phyloP scores from a whole-genome alignment of 2,329 filamentous ascomycete species.

The Aspergillus sp. region DNA sequence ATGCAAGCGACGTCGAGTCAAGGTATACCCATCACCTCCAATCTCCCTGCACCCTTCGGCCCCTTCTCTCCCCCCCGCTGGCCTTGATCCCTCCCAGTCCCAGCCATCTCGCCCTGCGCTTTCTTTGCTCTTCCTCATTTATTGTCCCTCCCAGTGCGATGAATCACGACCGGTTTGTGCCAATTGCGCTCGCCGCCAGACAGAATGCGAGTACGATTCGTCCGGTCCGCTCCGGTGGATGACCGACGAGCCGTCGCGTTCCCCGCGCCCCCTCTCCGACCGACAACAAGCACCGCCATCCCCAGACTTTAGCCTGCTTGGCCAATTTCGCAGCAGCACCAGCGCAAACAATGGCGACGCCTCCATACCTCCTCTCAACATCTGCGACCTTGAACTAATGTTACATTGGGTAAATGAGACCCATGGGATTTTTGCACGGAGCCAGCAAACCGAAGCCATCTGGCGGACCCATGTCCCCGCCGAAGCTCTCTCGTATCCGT shows the following conservation, averaged over 20 bases:
- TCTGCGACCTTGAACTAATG: constrained; percentile 47
- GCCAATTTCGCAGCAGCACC: constrained; percentile 18
- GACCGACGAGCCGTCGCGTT: constrained; percentile 25
- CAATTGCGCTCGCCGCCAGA: constrained; percentile 33
- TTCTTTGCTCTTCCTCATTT: constrained; percentile 1
- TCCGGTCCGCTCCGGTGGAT: constrained; percentile 32
- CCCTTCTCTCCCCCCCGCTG: background rate
- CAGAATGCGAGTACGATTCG: constrained; percentile 34
- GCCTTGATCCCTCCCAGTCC: background rate
- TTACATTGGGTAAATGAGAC: constrained; percentile 40
- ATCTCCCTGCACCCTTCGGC: background rate
- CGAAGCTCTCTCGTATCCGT: constrained; percentile 34
- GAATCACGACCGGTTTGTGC: constrained; percentile 32
- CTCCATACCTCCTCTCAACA: constrained; percentile 35
- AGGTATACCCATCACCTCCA: constrained; percentile 9
- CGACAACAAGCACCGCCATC: constrained; percentile 18
- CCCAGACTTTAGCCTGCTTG: constrained; percentile 25
- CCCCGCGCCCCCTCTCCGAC: constrained; percentile 17
- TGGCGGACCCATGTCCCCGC: constrained; percentile 34
- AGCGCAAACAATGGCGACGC: constrained; percentile 4
- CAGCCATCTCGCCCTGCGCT: background rate
- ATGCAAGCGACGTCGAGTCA: constrained; percentile 37
- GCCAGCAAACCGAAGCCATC: constrained; percentile 31
- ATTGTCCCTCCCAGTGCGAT: constrained; percentile 27
- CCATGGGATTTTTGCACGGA: constrained; percentile 29